Base-by-base conservation (phyloP, 169 alveolate species). In the Cryptosporidium bovis region DNA sequence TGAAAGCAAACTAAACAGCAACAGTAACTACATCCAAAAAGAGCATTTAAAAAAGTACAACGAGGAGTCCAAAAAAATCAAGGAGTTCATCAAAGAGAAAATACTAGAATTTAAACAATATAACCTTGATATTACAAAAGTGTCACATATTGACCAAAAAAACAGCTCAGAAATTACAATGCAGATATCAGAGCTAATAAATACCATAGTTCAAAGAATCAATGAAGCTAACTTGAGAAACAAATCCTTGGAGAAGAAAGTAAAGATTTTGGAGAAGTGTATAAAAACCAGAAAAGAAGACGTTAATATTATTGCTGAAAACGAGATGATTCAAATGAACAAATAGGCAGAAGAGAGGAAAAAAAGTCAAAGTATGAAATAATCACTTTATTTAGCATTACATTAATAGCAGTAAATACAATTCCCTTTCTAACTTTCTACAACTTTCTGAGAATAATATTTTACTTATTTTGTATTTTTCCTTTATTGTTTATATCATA, bases 361-460 rank as follows among this genome's bases (percentile, higher is more conserved):
- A 24, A 24, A 65, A 16, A 65, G 2, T 2, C 55, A 65, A 66
- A 12, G 58, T 6, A 4, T 66, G 48, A 40, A 40, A 40, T 40
- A 40, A 40, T 40, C 48, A 40, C 48, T 40, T 40, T 15, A 65
- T 34, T 69, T 69, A 69, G 83, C 66, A 69, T 69, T 69, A 69
- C 83, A 69, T 69, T 69, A 29, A n/a, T 51, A 55, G 83, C 67
- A 69, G 66, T 64, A 69, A 69, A 69, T 69, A 69, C 83, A 69
- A 69, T 51, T 69, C 68, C 83, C 48, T 40, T 40, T 69, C 82
- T 66, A 66, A 53, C 55, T 69, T 51, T 51, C 66, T 69, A 69
- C 48, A 40, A 40, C 48, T 40, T 24, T 40, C 48, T 40, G 0
- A 40, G 13, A 40, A 40, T 40, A 40, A 6, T 40, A 6, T 40